Conservation (phyloP, 306 rosid species). For the Rosa lucieae region DNA sequence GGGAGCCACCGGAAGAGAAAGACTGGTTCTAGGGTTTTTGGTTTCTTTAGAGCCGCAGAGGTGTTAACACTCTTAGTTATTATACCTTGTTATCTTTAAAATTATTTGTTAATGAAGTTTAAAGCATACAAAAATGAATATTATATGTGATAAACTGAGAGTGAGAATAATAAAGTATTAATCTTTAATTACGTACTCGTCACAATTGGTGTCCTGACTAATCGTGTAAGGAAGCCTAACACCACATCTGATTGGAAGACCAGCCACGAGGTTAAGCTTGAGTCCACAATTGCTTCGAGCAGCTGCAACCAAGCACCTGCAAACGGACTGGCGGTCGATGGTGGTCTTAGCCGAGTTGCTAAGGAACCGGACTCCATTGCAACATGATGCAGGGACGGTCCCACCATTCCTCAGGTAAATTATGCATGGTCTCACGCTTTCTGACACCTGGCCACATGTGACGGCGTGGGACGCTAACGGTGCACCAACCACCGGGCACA, state of each 20-base stretch:
- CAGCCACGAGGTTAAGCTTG: background rate
- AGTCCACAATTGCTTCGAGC: background rate
- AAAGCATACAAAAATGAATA: too few species aligned
- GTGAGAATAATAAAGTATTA: too few species aligned
- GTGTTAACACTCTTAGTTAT: too few species aligned
- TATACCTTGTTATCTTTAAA: too few species aligned
- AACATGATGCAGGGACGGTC: background rate
- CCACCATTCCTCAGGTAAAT: background rate
- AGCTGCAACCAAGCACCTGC: constrained; percentile 42
- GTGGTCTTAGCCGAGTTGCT: constrained; percentile 22
- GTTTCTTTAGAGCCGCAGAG: too few species aligned
- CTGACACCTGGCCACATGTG: constrained; percentile 26
- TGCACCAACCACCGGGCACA: constrained; percentile 38
- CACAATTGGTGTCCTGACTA: constrained; percentile 40
- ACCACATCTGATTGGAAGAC: constrained; percentile 44
- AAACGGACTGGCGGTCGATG: constrained; percentile 24
- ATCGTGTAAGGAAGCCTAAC: constrained; percentile 55
- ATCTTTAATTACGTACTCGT: too few species aligned
- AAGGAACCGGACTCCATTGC: constrained; percentile 21
- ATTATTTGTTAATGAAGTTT: too few species aligned
- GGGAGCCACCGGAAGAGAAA: too few species aligned
- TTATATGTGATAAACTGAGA: too few species aligned
- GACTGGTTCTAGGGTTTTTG: too few species aligned
- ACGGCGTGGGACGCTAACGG: constrained; percentile 28
- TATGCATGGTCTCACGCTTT: constrained; percentile 28